Base-by-base conservation (phyloP, 2,329 filamentous ascomycete genomes). In the Teratosphaeria pseudoeucalypti region DNA sequence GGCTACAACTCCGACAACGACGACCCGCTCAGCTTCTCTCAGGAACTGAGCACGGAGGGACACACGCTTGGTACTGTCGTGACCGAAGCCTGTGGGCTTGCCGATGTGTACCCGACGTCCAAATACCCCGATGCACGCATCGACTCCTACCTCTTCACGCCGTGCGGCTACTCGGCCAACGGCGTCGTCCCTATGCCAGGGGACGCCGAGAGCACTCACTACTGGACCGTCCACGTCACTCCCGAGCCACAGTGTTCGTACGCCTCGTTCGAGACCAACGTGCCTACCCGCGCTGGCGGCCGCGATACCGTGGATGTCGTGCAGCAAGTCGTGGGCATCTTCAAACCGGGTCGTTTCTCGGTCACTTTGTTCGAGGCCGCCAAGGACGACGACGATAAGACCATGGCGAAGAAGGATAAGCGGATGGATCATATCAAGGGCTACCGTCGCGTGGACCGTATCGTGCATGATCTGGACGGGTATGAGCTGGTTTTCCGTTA, bases 161-260 rank as follows among this genome's bases (percentile, higher is more conserved):
- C 94, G 0, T 99, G 94, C 71, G 94, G 94, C 60, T 99, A 96
- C 76, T 96, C 92, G 6, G 94, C 94, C 73, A 99, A 99, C 70
- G 94, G 91, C 57, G 92, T 99, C 23, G 84, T 99, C 52, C 94
- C 94, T 6, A 86, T 90, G 55, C 85, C 89, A 0, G 72, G 82
- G 14, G 68, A 73, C 57, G 63, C 65, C 9, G 68, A 69, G 10
- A 65, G 67, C 12, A 87, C 84, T 49, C 91, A 97, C 76, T 99
- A 99, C 78, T 99, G 96, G 77, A 99, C 92, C 0, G 94, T 99
- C 27, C 94, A 99, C 72, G 94, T 99, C 65, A 99, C 94, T 0
- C 94, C 94, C 0, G 94, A 99, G 80, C 90, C 92, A 14, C 86
- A 96, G 70, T 99, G 92, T 79, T 96, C 92, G 5, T 99, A 95